Base-by-base conservation (phyloP, 2,329 filamentous ascomycete species). In the Emericellopsis cladophorae region DNA sequence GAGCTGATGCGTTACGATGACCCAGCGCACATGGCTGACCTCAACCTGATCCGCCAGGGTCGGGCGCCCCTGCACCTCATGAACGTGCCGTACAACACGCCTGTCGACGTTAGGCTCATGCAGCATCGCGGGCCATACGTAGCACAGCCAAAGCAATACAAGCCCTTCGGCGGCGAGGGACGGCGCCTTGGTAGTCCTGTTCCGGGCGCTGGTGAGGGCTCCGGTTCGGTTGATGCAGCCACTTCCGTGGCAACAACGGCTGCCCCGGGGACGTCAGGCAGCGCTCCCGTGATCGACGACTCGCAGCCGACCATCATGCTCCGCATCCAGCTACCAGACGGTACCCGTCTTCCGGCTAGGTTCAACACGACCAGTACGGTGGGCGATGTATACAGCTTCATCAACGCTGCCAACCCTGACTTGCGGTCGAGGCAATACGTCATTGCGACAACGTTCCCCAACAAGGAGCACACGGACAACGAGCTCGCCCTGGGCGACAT, bases 331-430 rank as follows among this genome's bases (percentile, higher is more conserved):
- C 72, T 92, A 42, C 83, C 81, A 1, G 80, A 90, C 48, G 86
- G 85, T 32, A 82, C 81, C 2, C 73, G 84, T 35, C 65, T 92
- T 21, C 77, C 80, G n/a, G 84, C 81, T 22, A 76, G 84, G 8
- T 93, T 93, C 64, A 92, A 92, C 64, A 79, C 81, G 0, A 80
- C 74, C 1, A 80, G 87, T 50, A 92, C 84, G 0, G 64, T 93
- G 37, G 81, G 77, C 14, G 81, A 90, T 48, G 72, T 93, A 8
- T 90, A 92, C 58, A 66, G 69, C 8, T 90, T 90, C 51, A 76
- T 90, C 45, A 65, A 74, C 44, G 68, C 72, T n/a, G 72, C 83
- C 0, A 79, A 74, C 22, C 57, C 77, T 0, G 70, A 69, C 7
- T 72, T 74, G 39, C 63, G 65, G 24, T 54, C 60, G 32, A 71